Evolutionary conservation across 2,329 filamentous ascomycete genomes (phyloP).

Genomic region (Paraphoma sp.): DNA sequence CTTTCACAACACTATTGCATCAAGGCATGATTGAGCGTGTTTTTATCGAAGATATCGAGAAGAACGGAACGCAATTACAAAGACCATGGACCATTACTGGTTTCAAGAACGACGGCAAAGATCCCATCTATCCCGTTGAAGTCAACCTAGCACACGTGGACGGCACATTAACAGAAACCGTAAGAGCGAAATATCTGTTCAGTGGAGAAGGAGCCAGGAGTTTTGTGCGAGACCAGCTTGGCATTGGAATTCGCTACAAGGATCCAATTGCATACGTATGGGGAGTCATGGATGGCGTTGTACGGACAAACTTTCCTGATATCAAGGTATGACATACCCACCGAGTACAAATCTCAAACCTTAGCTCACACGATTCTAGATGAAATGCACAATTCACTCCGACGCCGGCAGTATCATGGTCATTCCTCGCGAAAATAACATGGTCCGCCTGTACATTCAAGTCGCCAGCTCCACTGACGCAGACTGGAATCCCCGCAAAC

Average conservation of each 20-base stretch:
- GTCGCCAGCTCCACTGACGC: conserved; percentile 67
- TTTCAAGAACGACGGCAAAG: conserved; percentile 66
- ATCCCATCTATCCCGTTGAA: conserved; percentile 78
- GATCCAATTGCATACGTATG: conserved; percentile 69
- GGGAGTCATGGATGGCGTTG: conserved; percentile 72
- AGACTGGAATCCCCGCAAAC: conserved; percentile 68
- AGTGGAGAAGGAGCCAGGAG: conserved; percentile 68
- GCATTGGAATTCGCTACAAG: conserved; percentile 70
- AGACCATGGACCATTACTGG: conserved; percentile 68
- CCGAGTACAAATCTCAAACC: background rate
- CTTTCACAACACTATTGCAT: conserved; percentile 68
- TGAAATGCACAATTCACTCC: conserved; percentile 73
- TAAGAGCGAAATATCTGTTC: conserved; percentile 68
- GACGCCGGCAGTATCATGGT: conserved; percentile 70
- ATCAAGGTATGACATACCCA: conserved; percentile 57
- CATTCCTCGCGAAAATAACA: conserved; percentile 62
- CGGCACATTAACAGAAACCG: conserved; percentile 71
- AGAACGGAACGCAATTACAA: conserved; percentile 63
- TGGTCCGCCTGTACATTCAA: conserved; percentile 64
- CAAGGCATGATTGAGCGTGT: conserved; percentile 69
- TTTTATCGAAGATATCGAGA: conserved; percentile 67
- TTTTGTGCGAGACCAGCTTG: conserved; percentile 67
- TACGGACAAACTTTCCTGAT: conserved; percentile 68
- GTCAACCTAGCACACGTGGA: conserved; percentile 80
- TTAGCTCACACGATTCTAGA: conserved; percentile 47